phyloP scores from a whole-genome alignment of 2,329 filamentous ascomycete genomes.

The Neopestalotiopsis clavispora region DNA sequence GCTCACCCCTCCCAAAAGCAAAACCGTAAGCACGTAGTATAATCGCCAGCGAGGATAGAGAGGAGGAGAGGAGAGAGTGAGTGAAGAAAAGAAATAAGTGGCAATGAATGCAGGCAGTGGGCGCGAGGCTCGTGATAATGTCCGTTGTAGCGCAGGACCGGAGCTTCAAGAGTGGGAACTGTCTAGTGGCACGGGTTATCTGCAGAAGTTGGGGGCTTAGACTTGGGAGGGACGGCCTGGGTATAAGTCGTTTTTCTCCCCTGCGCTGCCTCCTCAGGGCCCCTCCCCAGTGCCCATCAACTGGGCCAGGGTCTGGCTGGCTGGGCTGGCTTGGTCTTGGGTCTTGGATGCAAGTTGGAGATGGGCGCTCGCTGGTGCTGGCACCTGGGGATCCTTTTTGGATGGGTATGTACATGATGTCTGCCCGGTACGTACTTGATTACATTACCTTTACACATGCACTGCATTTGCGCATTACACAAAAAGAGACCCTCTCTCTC shows the following conservation, averaged over 20 bases:
- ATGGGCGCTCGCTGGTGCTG: not conserved
- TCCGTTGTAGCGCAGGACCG: conserved; percentile 6
- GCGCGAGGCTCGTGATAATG: conserved; percentile 13
- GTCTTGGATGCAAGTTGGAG: not conserved
- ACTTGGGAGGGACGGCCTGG: conserved; percentile 15
- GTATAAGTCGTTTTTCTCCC: conserved; percentile 15
- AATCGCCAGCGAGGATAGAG: not conserved
- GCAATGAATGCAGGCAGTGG: not conserved
- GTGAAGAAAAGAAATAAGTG: not conserved
- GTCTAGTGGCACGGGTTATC: conserved; percentile 14
- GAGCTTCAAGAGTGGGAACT: conserved; percentile 1
- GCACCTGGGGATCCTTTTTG: no score
- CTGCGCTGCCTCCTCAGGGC: not conserved
- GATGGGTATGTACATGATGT: not conserved
- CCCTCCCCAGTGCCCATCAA: not conserved
- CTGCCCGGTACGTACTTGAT: not conserved
- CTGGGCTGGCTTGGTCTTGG: not conserved
- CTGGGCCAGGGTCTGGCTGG: not conserved
- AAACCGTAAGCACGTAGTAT: not conserved
- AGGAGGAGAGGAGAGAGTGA: not conserved
- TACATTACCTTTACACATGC: conserved; percentile 2
- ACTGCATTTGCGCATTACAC: not conserved
- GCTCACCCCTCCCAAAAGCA: not conserved
- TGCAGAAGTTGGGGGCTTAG: conserved; percentile 12
- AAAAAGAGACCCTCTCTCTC: not conserved